phyloP scores from a whole-genome alignment of 2,329 filamentous ascomycete genomes.

The Monosporascus ibericus region DNA sequence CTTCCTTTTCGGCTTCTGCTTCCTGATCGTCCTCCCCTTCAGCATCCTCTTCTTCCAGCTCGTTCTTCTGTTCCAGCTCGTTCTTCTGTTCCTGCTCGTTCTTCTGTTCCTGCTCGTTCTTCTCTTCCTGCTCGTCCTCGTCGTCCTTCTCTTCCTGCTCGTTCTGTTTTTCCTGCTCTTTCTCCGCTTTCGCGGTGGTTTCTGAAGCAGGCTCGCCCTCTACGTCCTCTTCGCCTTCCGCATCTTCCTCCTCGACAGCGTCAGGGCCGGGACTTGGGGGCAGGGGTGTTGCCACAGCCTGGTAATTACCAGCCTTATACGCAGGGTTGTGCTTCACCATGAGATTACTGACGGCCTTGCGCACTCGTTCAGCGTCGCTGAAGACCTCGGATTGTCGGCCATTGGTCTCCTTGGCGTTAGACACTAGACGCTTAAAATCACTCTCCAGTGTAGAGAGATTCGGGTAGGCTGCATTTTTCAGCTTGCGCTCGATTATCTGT shows the following conservation, averaged over 20 bases:
- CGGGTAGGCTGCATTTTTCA: slow-evolving; percentile 62
- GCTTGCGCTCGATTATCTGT: slow-evolving; percentile 67
- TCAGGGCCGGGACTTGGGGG: slow-evolving; percentile 42
- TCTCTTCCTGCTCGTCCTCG: slow-evolving; percentile 31
- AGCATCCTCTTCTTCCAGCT: slow-evolving; percentile 15
- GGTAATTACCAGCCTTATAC: slow-evolving; percentile 63
- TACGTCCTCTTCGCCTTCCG: slow-evolving; percentile 13
- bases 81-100: slow-evolving; percentile 22
- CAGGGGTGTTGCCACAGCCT: slow-evolving; percentile 67
- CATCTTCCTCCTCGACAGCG: slow-evolving; percentile 25
- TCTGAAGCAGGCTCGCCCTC: slow-evolving; percentile 8
- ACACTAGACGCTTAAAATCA: slow-evolving; percentile 81
- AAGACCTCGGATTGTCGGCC: slow-evolving; percentile 65
- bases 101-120: slow-evolving; percentile 22
- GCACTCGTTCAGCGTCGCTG: slow-evolving; percentile 78
- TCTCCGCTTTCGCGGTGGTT: slow-evolving; percentile 11
- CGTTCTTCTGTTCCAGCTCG: slow-evolving; percentile 1
- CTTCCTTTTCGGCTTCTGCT: slow-evolving; percentile 18
- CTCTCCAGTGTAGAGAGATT: slow-evolving; percentile 71
- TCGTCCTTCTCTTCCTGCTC: slow-evolving; percentile 24
- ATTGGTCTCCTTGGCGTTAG: slow-evolving; percentile 82
- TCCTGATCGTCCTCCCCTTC: slow-evolving; percentile 20
- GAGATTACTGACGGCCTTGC: slow-evolving; percentile 80
- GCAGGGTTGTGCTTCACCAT: slow-evolving; percentile 85
- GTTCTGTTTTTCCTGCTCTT: slow-evolving; percentile 21